These are phyloP conservation scores for Clarireedia monteithiana DNA, from an alignment of 2,329 filamentous ascomycete genomes.

Conservation along the genomic window DNA sequence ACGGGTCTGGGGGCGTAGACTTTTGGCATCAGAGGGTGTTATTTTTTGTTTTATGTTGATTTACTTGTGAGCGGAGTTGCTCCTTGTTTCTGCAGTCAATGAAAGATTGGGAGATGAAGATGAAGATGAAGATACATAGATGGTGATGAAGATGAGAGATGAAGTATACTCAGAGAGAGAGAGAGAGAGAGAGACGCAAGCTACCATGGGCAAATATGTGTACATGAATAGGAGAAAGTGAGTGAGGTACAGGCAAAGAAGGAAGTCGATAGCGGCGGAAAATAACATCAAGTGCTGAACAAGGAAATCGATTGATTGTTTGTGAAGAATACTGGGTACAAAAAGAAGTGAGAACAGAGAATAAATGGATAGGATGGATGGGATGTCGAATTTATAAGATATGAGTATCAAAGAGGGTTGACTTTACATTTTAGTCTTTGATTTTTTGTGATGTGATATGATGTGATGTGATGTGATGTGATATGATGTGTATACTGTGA, in stretches of 20 bases:
- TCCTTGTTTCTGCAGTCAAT: neutral
- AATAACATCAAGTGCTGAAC: neutral
- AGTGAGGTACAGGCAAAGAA: neutral
- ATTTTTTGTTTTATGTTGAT: no score
- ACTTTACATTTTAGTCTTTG: no score
- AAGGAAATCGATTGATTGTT: neutral
- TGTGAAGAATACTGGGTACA: neutral
- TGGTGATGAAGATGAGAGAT: no score
- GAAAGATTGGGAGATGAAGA: neutral
- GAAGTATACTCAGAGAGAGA: neutral
- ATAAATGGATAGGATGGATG: neutral
- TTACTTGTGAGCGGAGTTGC: neutral
- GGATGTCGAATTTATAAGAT: no score
- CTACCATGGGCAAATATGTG: neutral
- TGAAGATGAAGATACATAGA: neutral
- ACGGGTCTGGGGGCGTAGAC: no score
- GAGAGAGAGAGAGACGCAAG: neutral
- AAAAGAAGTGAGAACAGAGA: neutral
- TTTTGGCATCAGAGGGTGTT: neutral
- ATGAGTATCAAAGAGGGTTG: no score
- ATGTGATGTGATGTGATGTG: no score
- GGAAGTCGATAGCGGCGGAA: neutral
- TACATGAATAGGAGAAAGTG: neutral
- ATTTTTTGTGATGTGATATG: no score
- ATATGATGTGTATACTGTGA: no score